Base-by-base conservation (phyloP, 108 stramenopile species). In the Nitzschia sp. region DNA sequence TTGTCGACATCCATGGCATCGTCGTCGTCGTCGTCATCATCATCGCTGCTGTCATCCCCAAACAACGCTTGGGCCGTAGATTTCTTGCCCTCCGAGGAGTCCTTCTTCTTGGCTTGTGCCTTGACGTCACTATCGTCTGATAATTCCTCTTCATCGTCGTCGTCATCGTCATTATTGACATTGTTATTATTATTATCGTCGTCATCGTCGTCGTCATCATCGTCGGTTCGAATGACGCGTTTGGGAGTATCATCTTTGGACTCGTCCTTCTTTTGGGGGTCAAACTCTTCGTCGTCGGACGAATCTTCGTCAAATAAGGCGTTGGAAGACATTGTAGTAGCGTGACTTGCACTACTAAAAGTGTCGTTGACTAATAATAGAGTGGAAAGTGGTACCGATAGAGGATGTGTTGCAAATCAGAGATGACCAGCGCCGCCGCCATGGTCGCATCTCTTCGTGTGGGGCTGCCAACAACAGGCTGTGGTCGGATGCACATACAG, bases 21-120 rank as follows among this genome's bases (percentile, higher is more conserved):
- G 59, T 29, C 54, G 38, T 32, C 17, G 18, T 1, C 56, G 0
- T 34, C 57, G 26, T 59, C 33, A 27, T 46, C 38, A 4, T 75
- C 74, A 32, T 79, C 70, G 29, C 77, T 76, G 64, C 80, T 77
- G 53, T 81, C 80, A 38, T 61, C 60, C 2, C 33, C 60, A 61
- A 61, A 61, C 5, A 61, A 36, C 5, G 33, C 29, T 2, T 33
- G 18, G 8, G 31, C 18, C 4, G 60, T 25, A 11, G 60, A 13
- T 61, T 35, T 38, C 31, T 24, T 63, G 19, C 64, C 74, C 8
- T 67, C 73, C 59, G 57, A 11, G 13, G 13, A 15, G 18, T 55
- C 24, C 21, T n/a, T 29, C 54, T 55, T 51, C 36, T n/a, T 21
- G 27, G 54, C 1, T n/a, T n/a, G n/a, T n/a, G 13, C 53, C 59